phyloP scores from a whole-genome alignment of 176 grass and related monocot genomes.

The Juncus inflexus region DNA sequence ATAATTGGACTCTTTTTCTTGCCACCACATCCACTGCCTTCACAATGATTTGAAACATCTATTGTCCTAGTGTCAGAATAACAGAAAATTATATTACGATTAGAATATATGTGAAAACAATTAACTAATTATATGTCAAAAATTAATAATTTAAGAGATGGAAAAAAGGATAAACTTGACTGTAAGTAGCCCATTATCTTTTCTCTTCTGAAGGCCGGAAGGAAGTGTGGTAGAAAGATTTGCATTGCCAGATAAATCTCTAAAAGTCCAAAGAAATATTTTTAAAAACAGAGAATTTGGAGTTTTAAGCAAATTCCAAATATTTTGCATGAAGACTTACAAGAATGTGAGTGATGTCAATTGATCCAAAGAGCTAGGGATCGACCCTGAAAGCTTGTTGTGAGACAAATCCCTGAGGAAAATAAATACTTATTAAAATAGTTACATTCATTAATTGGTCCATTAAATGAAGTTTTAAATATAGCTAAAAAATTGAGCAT shows the following conservation, averaged over 20 bases:
- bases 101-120: too few species aligned
- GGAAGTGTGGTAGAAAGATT: conserved; percentile 12
- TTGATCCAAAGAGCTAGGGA: conserved; percentile 32
- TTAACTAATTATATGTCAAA: too few species aligned
- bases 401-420: conserved; percentile 37
- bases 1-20: not conserved
- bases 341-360: conserved; percentile 33
- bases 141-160: not conserved
- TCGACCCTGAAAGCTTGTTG: conserved; percentile 29
- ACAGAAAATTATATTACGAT: not conserved
- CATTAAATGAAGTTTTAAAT: not conserved
- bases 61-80: not conserved
- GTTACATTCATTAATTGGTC: not conserved
- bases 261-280: not conserved
- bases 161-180: not conserved
- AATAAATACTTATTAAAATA: not conserved
- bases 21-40: too few species aligned
- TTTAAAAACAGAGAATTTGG: not conserved
- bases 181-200: not conserved
- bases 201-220: not conserved
- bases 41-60: not conserved
- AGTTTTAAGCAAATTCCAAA: not conserved
- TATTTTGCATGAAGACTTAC: conserved; percentile 20
- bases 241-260: not conserved
- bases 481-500: conserved; percentile 11